Conservation (phyloP, 1,139 yeast species). For the Yamadazyma spencermartinsiae region DNA sequence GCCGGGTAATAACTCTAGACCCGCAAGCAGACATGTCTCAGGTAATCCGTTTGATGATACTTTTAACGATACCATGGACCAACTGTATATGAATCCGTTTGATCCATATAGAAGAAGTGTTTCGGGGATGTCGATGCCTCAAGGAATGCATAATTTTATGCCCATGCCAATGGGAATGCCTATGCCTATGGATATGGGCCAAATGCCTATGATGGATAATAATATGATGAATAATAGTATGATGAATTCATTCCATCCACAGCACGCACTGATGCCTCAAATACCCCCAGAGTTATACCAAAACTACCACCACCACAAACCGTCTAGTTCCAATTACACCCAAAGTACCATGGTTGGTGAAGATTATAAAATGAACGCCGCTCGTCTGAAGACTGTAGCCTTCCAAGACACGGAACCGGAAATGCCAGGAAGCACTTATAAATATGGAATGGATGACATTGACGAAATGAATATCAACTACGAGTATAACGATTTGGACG, state of each 20-base stretch:
- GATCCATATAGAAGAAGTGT: slow-evolving; percentile 1
- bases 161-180: background rate
- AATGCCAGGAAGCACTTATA: slow-evolving; percentile 31
- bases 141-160: background rate
- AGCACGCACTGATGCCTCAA: slow-evolving; percentile 15
- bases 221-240: slow-evolving; percentile 1
- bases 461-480: slow-evolving; percentile 21
- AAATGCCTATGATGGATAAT: slow-evolving; percentile 1
- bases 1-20: background rate
- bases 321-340: slow-evolving; percentile 14
- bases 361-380: slow-evolving; percentile 17
- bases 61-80: slow-evolving; percentile 1
- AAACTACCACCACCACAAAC: slow-evolving; percentile 10
- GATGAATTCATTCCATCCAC: slow-evolving; percentile 5
- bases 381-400: slow-evolving; percentile 31
- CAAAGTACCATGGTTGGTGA: slow-evolving; percentile 26
- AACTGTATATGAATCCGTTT: slow-evolving; percentile 1
- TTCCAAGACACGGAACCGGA: slow-evolving; percentile 39
- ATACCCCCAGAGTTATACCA: slow-evolving; percentile 11
- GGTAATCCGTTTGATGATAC: slow-evolving; percentile 1
- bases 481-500: slow-evolving; percentile 12
- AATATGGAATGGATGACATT: slow-evolving; percentile 20
- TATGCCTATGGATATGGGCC: slow-evolving; percentile 1
- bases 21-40: background rate
- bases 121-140: background rate